Base-by-base conservation (phyloP, 2,329 filamentous ascomycete genomes). In the Metarhizium rileyi region DNA sequence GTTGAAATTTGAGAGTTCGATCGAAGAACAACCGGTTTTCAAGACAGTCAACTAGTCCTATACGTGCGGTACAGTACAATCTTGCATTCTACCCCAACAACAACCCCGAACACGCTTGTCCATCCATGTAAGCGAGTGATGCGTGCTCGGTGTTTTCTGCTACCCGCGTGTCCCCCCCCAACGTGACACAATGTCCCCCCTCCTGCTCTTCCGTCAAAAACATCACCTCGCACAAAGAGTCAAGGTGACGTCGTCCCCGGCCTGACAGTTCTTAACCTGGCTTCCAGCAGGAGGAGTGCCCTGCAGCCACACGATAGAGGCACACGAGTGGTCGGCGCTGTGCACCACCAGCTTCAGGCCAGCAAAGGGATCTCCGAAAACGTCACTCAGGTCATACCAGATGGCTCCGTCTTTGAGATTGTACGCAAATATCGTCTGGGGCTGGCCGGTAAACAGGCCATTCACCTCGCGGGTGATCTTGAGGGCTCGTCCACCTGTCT, bases 361-460 rank as follows among this genome's bases (percentile, higher is more conserved):
- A 9, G 44, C 48, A 23, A 71, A 69, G 5, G 62, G 55, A 47
- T 70, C 61, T n/a, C 69, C 69, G 40, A 70, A 70, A n/a, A 69
- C 63, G 52, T 63, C 61, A 56, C 59, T 65, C 22, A 71, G 56
- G 52, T 71, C 69, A 50, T 70, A 71, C 63, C 63, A 71, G 46
- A 71, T 51, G 5, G 51, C 53, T 47, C 36, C 51, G 48, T 55
- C 56, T 45, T 66, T 62, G 26, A 71, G 63, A 57, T 55, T 69
- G 56, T 68, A 70, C 33, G 68, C 68, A 44, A 66, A 70, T 51
- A 63, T 61, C 54, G 63, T 65, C 63, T 71, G 66, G 25, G 69
- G 59, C 14, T 62, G 61, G 52, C 65, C 66, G 3, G 61, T 66
- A 60, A 60, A 70, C 42, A 71, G 61, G 38, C 68, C 68, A 52